Conservation (phyloP, 257 asterid species). For the Agastache rugosa region DNA sequence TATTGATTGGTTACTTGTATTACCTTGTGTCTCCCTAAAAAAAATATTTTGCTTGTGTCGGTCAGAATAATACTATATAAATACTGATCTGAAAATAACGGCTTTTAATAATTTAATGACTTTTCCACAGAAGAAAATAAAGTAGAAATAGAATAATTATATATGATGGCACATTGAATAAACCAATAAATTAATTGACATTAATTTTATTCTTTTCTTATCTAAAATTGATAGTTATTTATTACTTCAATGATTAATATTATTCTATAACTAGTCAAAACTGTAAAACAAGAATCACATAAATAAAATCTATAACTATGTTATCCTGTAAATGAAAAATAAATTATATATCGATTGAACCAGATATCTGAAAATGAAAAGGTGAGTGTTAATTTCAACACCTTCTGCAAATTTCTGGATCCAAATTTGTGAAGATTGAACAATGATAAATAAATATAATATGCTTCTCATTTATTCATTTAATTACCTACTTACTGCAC, state of each 20-base stretch:
- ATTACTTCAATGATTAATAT: background rate
- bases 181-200: background rate
- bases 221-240: background rate
- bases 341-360: too few species aligned
- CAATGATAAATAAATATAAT: too few species aligned
- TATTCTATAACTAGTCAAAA: background rate
- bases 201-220: background rate
- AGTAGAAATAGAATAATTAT: background rate
- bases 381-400: background rate
- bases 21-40: too few species aligned
- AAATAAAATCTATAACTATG: background rate
- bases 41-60: too few species aligned
- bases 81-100: background rate
- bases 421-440: background rate
- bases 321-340: background rate
- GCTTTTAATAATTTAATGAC: background rate
- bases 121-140: background rate
- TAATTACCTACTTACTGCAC: too few species aligned
- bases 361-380: too few species aligned
- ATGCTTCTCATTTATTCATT: background rate
- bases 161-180: background rate
- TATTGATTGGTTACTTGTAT: too few species aligned
- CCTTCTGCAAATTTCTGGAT: background rate
- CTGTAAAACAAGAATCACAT: background rate
- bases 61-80: too few species aligned